A percentile compares a stretch with the other conserved stretches of the same genome.
These are phyloP conservation scores for Closterium sp. DNA, from an alignment of 139 green algal species.

Conservation along the genomic window DNA sequence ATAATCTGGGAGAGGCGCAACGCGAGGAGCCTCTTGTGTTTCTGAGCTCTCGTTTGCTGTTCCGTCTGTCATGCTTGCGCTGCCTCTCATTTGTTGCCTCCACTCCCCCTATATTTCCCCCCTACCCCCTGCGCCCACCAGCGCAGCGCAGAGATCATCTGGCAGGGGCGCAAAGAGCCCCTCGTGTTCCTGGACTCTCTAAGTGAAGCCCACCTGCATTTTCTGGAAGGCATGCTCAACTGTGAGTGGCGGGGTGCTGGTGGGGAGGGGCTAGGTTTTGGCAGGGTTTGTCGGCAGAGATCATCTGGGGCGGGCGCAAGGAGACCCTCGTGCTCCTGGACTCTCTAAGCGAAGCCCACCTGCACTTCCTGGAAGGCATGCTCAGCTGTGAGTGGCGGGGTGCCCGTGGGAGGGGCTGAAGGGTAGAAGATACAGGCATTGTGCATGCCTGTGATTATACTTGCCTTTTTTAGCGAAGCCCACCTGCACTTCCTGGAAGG, in stretches of 20 bases:
- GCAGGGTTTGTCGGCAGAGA: no score
- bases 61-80: no score
- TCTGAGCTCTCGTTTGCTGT: no score
- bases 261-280: neutral
- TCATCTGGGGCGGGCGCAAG: no score
- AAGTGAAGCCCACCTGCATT: constrained; percentile 60
- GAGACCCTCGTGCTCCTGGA: no score
- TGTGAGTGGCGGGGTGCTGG: neutral
- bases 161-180: constrained; percentile 52
- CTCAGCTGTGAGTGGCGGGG: no score
- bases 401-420: no score
- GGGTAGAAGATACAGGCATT: no score
- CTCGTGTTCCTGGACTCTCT: constrained; percentile 56
- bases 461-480: constrained; percentile 56
- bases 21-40: constrained; percentile 53
- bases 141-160: constrained; percentile 60
- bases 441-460: no score
- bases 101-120: neutral
- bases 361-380: neutral
- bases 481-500: constrained; percentile 61
- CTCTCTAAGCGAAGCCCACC: neutral
- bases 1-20: constrained; percentile 61
- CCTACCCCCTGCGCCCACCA: neutral
- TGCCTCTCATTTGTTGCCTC: constrained; percentile 58
- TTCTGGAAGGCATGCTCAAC: constrained; percentile 62